These are phyloP conservation scores for Eruca vesicaria DNA, from an alignment of 441 rosid genomes.

Conservation along the genomic window DNA sequence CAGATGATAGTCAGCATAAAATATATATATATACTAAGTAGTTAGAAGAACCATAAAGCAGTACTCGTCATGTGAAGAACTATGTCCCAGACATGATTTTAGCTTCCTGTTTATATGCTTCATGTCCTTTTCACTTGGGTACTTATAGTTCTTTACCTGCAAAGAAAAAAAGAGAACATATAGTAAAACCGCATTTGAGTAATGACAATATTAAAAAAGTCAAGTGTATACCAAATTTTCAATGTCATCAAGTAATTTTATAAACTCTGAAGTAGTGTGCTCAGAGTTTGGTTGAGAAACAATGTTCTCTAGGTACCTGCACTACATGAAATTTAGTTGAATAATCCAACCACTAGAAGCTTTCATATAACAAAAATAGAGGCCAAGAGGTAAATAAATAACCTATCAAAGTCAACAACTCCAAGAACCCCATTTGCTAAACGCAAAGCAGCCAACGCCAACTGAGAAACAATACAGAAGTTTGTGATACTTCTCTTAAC, in stretches of 20 bases:
- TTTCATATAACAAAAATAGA: not conserved
- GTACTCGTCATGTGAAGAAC: slow-evolving; percentile 84
- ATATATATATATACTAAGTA: not conserved
- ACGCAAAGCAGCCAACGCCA: slow-evolving; percentile 84
- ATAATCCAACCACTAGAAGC: not conserved
- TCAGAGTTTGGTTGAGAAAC: slow-evolving; percentile 56
- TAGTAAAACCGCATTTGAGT: not conserved
- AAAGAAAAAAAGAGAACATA: not conserved
- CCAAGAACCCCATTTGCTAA: slow-evolving; percentile 55
- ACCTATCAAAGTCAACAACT: slow-evolving; percentile 77
- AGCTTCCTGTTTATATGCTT: slow-evolving; percentile 89
- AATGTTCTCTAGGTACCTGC: slow-evolving; percentile 63
- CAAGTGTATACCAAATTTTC: slow-evolving; percentile 57
- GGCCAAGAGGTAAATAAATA: slow-evolving; percentile 11
- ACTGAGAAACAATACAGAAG: slow-evolving; percentile 41
- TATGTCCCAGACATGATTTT: slow-evolving; percentile 87
- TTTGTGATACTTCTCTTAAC: no score
- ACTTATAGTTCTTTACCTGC: slow-evolving; percentile 63
- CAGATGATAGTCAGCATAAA: not conserved
- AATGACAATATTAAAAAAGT: not conserved
- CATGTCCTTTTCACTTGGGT: slow-evolving; percentile 93
- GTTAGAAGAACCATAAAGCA: slow-evolving; percentile 6
- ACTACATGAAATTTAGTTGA: not conserved
- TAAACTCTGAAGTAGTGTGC: slow-evolving; percentile 52
- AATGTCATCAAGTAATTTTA: slow-evolving; percentile 51